A percentile compares a stretch with the other conserved stretches of the same genome.
These are phyloP conservation scores for Telopea speciosissima DNA, from an alignment of 177 flowering plant genomes.

Conservation along the genomic window DNA sequence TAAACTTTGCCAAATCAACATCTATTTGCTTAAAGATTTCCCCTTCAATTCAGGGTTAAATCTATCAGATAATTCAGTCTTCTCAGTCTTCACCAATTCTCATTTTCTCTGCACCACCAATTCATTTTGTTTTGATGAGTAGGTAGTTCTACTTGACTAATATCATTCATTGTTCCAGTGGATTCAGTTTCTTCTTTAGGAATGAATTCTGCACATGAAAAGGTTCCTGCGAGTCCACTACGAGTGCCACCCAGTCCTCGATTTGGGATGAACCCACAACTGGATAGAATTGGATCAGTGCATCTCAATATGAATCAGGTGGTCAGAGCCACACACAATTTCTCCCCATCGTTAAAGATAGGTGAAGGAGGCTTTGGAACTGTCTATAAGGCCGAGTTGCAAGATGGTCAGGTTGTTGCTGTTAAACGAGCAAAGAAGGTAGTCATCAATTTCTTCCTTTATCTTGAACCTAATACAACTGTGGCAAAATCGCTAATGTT, in stretches of 20 bases:
- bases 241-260: constrained; percentile 90
- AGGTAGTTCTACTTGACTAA: neutral
- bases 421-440: constrained; percentile 95
- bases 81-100: neutral
- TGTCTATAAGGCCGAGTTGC: constrained; percentile 74
- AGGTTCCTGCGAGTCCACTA: constrained; percentile 53
- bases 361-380: constrained; percentile 97
- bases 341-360: constrained; percentile 53
- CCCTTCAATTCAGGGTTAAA: too few relatives aligned
- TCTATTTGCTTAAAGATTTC: neutral
- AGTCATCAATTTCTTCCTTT: neutral
- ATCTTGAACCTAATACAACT: neutral
- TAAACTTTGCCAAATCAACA: neutral
- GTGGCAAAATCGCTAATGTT: neutral
- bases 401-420: constrained; percentile 78
- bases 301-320: constrained; percentile 72
- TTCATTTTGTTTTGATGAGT: neutral
- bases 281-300: constrained; percentile 55
- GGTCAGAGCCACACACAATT: constrained; percentile 65
- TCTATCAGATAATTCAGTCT: neutral
- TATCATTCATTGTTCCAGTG: constrained; percentile 32
- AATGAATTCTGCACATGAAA: constrained; percentile 37
- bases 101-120: neutral
- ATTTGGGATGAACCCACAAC: constrained; percentile 65
- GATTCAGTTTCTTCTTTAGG: constrained; percentile 55